Conservation (phyloP, 192 early-diverging fungal genomes). For the Podila epicladia region DNA sequence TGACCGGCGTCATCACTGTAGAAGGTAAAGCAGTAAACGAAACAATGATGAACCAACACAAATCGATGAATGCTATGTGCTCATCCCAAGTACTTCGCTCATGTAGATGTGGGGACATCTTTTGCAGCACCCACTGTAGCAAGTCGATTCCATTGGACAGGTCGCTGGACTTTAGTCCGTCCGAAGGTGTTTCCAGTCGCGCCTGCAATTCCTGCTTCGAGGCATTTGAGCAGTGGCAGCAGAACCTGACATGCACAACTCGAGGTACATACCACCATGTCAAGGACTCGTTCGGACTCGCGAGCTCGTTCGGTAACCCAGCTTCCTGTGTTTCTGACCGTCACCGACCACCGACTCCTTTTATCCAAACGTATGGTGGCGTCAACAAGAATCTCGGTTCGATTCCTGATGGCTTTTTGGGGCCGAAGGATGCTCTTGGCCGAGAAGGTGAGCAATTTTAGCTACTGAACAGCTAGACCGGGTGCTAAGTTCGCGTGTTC, state of each 20-base stretch:
- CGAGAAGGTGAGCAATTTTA: neutral
- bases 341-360: neutral
- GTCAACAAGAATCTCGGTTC: neutral
- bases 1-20: constrained; percentile 1
- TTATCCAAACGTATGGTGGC: neutral
- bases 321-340: neutral
- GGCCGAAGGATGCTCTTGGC: neutral
- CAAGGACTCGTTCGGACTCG: too few species aligned
- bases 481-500: too few species aligned
- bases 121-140: neutral
- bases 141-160: neutral
- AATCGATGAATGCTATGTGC: too few species aligned
- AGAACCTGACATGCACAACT: neutral
- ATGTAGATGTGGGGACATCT: constrained; percentile 6
- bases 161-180: neutral
- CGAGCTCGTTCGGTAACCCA: too few species aligned
- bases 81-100: neutral
- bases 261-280: neutral
- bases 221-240: constrained; percentile 2
- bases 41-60: too few species aligned
- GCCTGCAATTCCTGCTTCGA: neutral
- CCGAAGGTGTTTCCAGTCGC: neutral
- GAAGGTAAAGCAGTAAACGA: neutral
- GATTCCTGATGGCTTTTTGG: neutral
- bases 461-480: too few species aligned